Base-by-base conservation (phyloP, 352 stramenopile genomes). In the Globisporangium echinulatum region DNA sequence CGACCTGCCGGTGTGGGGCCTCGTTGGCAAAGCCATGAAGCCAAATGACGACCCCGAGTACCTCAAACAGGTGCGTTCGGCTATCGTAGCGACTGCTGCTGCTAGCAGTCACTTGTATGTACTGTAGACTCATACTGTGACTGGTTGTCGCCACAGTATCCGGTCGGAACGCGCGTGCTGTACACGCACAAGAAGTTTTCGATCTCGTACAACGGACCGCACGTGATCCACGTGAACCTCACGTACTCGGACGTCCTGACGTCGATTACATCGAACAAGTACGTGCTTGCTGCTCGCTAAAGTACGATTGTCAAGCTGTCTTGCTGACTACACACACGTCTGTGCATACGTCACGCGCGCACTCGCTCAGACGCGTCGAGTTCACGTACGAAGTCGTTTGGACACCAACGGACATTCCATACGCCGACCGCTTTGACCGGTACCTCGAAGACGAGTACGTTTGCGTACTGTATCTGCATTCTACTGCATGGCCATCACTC, bases 141-240 rank as follows among this genome's bases (percentile, higher is more conserved):
- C 25, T 25, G 25, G 25, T 25, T 25, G 25, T 7, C 55, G 9
- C 15, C 25, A 3, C 58, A 88, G 68, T 92, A 79, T 53, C 79
- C 81, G 17, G 81, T 94, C 19, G 85, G 85, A 37, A 88, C 84
- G 10, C 76, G 75, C 14, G 78, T 94, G 58, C 87, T 99, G 7
- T 99, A 98, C 79, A 99, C 96, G 13, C 93, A 98, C 69, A 96
- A 98, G 57, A 96, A 96, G 44, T 94, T 98, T 62, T 91, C 84
- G 37, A 98, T 99, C 61, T 94, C 77, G 47, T 98, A 99, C 86
- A 99, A 99, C 59, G 89, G 88, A 3, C 90, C 97, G 43, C 73
- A 96, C 55, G 98, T 99, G 55, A 98, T 99, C 61, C 94, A 99
- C 70, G 96, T 99, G 10, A 98, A 99, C 72, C 77, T 99, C 46